Evolutionary conservation across 2,329 filamentous ascomycete species (phyloP), one percentile per base, ranked within the genome.

Genomic region (Aspergillus ochraceus): DNA sequence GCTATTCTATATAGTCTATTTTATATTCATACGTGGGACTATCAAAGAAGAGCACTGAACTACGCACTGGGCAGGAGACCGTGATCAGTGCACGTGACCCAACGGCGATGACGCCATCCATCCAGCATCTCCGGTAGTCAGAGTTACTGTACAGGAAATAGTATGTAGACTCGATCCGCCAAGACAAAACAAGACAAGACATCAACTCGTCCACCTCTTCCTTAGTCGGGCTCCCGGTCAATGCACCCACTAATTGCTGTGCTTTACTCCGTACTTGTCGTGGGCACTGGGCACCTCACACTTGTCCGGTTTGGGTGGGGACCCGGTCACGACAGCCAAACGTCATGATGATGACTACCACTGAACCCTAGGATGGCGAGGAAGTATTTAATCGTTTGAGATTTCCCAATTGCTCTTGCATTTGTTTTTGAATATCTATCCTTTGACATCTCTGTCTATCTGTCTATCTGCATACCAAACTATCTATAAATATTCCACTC

Each of bases 271-370:
- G 26, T 52, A 11, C 22, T 4, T 24, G 22, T 24, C 22, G 22
- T 24, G 22, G 22, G 22, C 22, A 24, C 22, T 24, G 22, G 22
- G 24, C 24, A 24, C 24, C 24, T 24, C 24, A 6, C 24, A 2
- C 22, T 3, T 22, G 36, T 54, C 32, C 52, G 52, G 30, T 24
- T 54, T 42, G 36, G 36, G 36, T 42, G 36, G 36, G 50, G 20
- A 50, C 29, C n/a, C 29, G 50, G 36, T 42, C 36, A 42, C 29
- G 49, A 17, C n/a, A 10, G 20, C 6, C n/a, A 45, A 24, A 77
- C 68, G 67, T 70, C 66, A 70, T 76, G 26, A 69, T 75, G 60
- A 73, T 75, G 60, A 69, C 68, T 46, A 22, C 22, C 55, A 52
- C 47, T 54, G 24, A 22, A 42, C 14, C 17, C 36, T 42, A 14